Evolutionary conservation across 805 yeast species (phyloP), one percentile per base, ranked within the genome.

Genomic region (Wickerhamomyces hampshirensis): DNA sequence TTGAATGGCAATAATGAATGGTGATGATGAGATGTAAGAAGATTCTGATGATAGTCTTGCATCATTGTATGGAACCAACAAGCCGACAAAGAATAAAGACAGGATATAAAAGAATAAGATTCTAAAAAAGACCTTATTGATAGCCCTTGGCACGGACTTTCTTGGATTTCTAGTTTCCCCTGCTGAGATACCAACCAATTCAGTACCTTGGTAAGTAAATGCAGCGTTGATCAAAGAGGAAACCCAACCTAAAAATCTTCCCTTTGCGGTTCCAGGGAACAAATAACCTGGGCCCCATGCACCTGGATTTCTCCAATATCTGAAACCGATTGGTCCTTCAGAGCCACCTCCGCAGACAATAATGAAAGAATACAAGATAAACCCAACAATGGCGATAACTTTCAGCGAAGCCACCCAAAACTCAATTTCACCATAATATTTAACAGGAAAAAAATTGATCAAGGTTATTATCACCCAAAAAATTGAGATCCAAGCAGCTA

Each of bases 241-340:
- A 37, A 81, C 70, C 81, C 83, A 80, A 36, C 86, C 86, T 38
- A 80, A 62, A 51, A 82, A 79, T 54, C 80, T 67, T 30, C 68
- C 84, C 28, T 81, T 75, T 42, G 66, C 63, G 7, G 49, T 50
- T 55, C 75, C 65, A 8, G 55, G 43, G 13, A 73, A 75, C 26
- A 69, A 59, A 31, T 71, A 68, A 34, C 85, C 86, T 30, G 75
- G 77, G 28, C 85, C 84, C 77, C 83, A 77, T 5, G 86, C 73
- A 43, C 87, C 87, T 11, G 88, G 87, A 53, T 82, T 60, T 60
- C 84, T 74, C 91, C 89, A 82, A 59, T 82, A 82, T 57, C 86
- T 70, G 69, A 82, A 82, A 10, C 89, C 89, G 26, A 82, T 73
- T 13, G 87, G 82, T 15, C 87, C 87, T 5, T 73, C 65, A 15